These are phyloP conservation scores for Rosa multiflora DNA, from an alignment of 306 rosid genomes.

Conservation along the genomic window DNA sequence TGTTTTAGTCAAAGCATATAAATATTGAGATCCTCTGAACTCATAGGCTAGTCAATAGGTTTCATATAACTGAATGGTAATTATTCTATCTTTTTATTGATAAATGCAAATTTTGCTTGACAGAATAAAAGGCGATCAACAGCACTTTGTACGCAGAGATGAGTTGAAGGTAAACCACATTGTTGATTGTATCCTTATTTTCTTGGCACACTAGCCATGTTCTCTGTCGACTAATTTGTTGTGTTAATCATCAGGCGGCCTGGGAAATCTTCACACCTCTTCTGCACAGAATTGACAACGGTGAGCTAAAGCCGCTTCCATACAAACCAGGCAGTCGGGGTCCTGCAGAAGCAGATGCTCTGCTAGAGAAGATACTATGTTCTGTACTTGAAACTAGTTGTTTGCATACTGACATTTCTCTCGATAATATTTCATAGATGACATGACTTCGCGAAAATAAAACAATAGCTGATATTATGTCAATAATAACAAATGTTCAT, in stretches of 20 bases:
- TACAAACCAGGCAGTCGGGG: conserved; percentile 87
- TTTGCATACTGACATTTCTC: too few species aligned
- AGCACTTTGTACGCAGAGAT: conserved; percentile 93
- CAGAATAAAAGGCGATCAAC: conserved; percentile 96
- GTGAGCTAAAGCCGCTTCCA: conserved; percentile 64
- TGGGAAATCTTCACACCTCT: conserved; percentile 99
- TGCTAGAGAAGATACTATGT: conserved; percentile 50
- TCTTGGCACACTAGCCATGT: conserved; percentile 3
- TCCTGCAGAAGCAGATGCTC: conserved; percentile 77
- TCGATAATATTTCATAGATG: too few species aligned
- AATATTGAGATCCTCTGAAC: not conserved
- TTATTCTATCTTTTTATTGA: conserved; percentile 18
- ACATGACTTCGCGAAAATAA: too few species aligned
- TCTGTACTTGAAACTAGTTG: too few species aligned
- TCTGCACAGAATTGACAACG: conserved; percentile 77
- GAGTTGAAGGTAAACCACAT: conserved; percentile 76
- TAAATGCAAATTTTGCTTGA: conserved; percentile 19
- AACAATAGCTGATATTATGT: too few species aligned
- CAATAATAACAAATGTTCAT: too few species aligned
- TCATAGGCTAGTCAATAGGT: not conserved
- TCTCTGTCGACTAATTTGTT: conserved; percentile 17
- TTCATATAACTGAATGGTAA: not conserved
- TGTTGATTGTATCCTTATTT: conserved; percentile 1
- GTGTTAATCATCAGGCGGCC: conserved; percentile 67
- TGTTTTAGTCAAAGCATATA: not conserved